Base-by-base conservation (phyloP, 306 rosid genomes). In the Cucurbita moschata region DNA sequence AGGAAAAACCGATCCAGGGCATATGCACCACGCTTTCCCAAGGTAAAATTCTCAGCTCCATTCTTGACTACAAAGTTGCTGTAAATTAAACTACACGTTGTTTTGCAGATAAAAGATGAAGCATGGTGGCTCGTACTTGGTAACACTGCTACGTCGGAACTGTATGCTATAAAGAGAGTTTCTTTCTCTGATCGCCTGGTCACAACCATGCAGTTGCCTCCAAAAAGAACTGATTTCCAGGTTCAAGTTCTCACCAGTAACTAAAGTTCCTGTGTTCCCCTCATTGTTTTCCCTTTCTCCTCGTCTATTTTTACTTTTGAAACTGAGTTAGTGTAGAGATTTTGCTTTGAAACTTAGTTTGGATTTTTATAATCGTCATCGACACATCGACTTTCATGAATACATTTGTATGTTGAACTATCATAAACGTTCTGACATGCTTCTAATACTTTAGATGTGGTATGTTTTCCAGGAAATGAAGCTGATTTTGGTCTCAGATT, bases 41-140 rank as follows among this genome's bases (percentile, higher is more conserved):
- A 94, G 97, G 98, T 93, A 64, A 70, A 53, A 21, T 18, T 10
- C 39, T 52, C 37, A 46, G 39, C 47, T 18, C 57, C 21, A 12
- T 65, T 60, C 40, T 49, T 43, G 75, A 61, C 7, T 23, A 46
- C 14, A 21, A 47, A 68, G 57, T 68, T 44, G 40, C 23, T 4
- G 50, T 46, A 67, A 46, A 67, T 68, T 47, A 59, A 65, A 73
- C 77, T 72, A 37, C 30, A 39, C 47, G 70, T 73, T 23, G 64
- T 58, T 72, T 59, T 40, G 47, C 89, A 93, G 98, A 83, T 93
- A 59, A 93, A 93, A 90, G 90, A 85, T 71, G 98, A 94, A 77
- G 96, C 90, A 77, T 94, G 98, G 98, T 94, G 97, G 98, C 82
- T 94, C 81, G 77, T 94, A 80, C 96, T 94, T 57, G 96, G 97